Conservation (phyloP, 78 protist species). For the Chrysochromulina tobinii region DNA sequence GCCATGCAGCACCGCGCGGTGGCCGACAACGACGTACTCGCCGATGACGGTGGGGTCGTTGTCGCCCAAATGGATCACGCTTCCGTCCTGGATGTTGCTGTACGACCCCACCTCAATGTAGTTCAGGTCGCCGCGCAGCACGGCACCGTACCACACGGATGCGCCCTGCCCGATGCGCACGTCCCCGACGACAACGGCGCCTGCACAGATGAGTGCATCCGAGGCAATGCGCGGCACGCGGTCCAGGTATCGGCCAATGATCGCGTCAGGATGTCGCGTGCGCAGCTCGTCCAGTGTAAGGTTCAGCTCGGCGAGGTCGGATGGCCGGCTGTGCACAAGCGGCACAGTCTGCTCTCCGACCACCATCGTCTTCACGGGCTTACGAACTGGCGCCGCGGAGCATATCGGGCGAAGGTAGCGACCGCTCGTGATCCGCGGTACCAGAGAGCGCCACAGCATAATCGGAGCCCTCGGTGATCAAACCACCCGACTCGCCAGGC, state of each 20-base stretch:
- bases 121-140: background rate
- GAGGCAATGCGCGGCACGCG: background rate
- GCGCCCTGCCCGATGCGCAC: background rate
- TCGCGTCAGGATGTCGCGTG: background rate
- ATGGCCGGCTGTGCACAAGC: background rate
- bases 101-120: background rate
- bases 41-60: background rate
- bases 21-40: conserved; percentile 7
- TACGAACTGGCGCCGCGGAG: too few relatives aligned
- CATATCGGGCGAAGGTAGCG: too few relatives aligned
- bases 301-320: background rate
- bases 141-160: background rate
- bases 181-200: background rate
- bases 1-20: conserved; percentile 6
- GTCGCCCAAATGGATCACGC: background rate
- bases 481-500: too few relatives aligned
- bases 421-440: too few relatives aligned
- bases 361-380: background rate
- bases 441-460: too few relatives aligned
- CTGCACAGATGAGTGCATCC: background rate
- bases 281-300: background rate
- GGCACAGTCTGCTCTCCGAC: background rate
- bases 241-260: background rate
- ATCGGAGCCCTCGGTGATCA: too few relatives aligned
- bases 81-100: background rate